These are phyloP conservation scores for Leccinum rimulosum DNA, from an alignment of 768 basidiomycete genomes.

Conservation along the genomic window DNA sequence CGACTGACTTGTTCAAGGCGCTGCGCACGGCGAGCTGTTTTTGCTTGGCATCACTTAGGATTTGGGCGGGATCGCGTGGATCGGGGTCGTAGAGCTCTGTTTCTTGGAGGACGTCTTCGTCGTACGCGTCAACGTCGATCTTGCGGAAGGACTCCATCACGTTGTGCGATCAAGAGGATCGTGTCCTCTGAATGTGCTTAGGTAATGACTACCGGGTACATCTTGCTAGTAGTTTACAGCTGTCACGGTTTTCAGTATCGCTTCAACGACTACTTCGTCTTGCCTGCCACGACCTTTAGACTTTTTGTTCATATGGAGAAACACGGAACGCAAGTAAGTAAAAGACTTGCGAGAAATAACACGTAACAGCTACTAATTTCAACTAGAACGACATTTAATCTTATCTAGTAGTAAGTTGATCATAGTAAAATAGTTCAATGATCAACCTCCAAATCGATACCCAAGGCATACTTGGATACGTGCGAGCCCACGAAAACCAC, in stretches of 20 bases:
- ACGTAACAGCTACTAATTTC: too few relatives aligned
- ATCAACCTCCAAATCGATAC: too few relatives aligned
- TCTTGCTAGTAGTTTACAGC: too few relatives aligned
- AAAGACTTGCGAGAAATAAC: too few relatives aligned
- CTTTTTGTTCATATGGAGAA: too few relatives aligned
- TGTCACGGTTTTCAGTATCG: too few relatives aligned
- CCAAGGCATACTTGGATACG: not conserved
- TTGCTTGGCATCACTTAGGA: constrained; percentile 73
- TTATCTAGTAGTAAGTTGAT: not conserved
- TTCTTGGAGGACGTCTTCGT: constrained; percentile 86
- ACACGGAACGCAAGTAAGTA: too few relatives aligned
- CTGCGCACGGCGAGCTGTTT: constrained; percentile 71
- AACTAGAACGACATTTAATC: not conserved
- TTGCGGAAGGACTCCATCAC: constrained; percentile 73
- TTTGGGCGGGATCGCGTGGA: constrained; percentile 71
- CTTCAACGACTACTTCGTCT: too few relatives aligned
- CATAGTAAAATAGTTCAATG: not conserved
- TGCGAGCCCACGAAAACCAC: not conserved
- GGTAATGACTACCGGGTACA: not conserved
- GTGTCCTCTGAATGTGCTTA: constrained; percentile 2
- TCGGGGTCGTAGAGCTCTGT: constrained; percentile 86
- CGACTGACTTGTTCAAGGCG: constrained; percentile 67
- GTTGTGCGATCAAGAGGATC: constrained; percentile 5
- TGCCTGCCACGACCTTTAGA: too few relatives aligned
- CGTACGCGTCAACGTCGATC: constrained; percentile 91